Base-by-base conservation (phyloP, 139 green algal species). In the Bryopsis sp. region DNA sequence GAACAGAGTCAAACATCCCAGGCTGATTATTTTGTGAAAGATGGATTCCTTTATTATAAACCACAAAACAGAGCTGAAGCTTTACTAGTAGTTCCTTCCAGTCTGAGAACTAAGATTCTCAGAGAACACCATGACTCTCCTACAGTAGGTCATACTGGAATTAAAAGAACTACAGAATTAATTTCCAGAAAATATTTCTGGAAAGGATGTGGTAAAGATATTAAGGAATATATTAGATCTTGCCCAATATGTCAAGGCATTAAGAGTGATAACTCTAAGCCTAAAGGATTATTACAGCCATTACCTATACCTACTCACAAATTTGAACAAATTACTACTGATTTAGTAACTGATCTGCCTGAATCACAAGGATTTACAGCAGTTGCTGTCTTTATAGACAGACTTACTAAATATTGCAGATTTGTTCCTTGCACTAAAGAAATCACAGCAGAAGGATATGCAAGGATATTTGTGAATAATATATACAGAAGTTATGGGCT, bases 271-370 rank as follows among this genome's bases (percentile, higher is more conserved):
- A 62, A 57, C 22, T 7, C 47, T 31, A 33, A 34, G 1, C 26
- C 34, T 2, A n/a, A 29, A 38, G 81, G 84, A 2, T 50, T 81
- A 32, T 46, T 86, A 4, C 39, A 72, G 8, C 77, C 82, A 26
- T 39, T 85, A 28, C 57, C 64, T 28, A 63, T 81, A 11, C 81
- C 79, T 34, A 24, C 32, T 1, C 28, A 63, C 1, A 68, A 39
- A 1, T 88, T 79, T 74, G 47, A 78, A 47, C 38, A 59, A 6
- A 48, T 86, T 0, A 76, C 64, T n/a, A 77, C 85, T 59, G 83
- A 89, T 59, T 74, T 91, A 3, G 82, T 88, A 26, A 80, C 70
- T 3, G 64, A 78, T 36, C 65, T 89, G 22, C 80, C 82, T 5
- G 48, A 78, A 54, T 46, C 31, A 29, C 3, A 0, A 7, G 37